Conservation (phyloP, 345 rosid genomes). For the Melaleuca alternifolia region DNA sequence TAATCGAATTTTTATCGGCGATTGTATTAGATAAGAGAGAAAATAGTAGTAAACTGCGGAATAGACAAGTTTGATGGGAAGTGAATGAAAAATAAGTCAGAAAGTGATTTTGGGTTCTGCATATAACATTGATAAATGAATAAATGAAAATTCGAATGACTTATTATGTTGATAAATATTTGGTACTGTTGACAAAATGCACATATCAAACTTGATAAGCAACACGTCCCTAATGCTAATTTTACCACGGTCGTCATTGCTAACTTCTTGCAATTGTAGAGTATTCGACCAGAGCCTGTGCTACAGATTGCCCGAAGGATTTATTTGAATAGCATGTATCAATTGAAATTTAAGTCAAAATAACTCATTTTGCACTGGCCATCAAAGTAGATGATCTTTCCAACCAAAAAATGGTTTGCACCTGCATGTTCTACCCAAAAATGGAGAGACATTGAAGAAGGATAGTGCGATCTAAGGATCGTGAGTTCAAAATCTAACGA, state of each 20-base stretch:
- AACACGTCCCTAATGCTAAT: no score
- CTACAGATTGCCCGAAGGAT: not conserved
- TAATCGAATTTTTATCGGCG: no score
- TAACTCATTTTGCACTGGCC: not conserved
- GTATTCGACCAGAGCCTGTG: no score
- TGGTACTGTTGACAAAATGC: no score
- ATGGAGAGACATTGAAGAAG: not conserved
- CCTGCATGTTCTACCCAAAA: no score
- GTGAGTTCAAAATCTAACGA: not conserved
- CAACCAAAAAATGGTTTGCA: not conserved
- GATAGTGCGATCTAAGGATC: not conserved
- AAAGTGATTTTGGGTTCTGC: not conserved
- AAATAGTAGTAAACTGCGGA: not conserved
- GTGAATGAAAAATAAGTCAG: not conserved
- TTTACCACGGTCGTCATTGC: no score
- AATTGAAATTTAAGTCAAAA: not conserved
- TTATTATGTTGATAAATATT: not conserved
- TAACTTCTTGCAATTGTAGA: no score
- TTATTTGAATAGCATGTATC: no score
- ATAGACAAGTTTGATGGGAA: not conserved
- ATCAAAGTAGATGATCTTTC: not conserved
- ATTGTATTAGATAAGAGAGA: no score
- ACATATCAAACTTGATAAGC: no score
- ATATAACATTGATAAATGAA: not conserved
- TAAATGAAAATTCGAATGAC: no score